Conservation (phyloP, 2,329 filamentous ascomycete species). For the Aspergillus vadensis region DNA sequence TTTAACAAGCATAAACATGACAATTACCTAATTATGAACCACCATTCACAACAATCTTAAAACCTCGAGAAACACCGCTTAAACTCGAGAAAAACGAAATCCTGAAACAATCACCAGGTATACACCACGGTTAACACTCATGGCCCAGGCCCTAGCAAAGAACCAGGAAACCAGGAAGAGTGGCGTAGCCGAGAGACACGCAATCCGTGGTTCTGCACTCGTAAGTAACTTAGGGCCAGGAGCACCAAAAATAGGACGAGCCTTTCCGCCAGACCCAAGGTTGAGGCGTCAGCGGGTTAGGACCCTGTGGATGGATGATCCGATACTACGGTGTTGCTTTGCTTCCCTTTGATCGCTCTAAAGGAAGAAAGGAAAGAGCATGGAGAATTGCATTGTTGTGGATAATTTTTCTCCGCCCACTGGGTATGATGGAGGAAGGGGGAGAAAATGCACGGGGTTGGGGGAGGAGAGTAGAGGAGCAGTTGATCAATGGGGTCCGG, state of each 20-base stretch:
- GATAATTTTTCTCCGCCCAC: background rate
- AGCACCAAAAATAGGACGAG: constrained; percentile 18
- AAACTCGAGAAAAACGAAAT: background rate
- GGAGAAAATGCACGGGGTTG: background rate
- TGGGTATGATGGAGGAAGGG: background rate
- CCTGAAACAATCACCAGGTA: background rate
- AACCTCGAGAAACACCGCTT: too few species aligned
- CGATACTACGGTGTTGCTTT: background rate
- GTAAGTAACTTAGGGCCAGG: background rate
- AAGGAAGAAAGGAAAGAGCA: background rate
- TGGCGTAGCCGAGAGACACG: background rate
- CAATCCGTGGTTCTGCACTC: constrained; percentile 11
- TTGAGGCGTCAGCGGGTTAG: background rate
- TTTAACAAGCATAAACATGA: too few species aligned
- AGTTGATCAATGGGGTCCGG: constrained; percentile 5
- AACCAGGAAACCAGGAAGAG: background rate
- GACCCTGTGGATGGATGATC: background rate
- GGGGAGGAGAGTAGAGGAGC: background rate
- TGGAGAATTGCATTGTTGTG: background rate
- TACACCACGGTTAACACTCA: background rate
- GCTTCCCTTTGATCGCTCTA: background rate
- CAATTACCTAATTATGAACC: too few species aligned
- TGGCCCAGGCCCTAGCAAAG: background rate
- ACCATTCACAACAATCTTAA: too few species aligned
- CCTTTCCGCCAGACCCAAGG: constrained; percentile 9